These are phyloP conservation scores for Aspergillus tamarii DNA, from an alignment of 2,329 filamentous ascomycete genomes.

Conservation along the genomic window DNA sequence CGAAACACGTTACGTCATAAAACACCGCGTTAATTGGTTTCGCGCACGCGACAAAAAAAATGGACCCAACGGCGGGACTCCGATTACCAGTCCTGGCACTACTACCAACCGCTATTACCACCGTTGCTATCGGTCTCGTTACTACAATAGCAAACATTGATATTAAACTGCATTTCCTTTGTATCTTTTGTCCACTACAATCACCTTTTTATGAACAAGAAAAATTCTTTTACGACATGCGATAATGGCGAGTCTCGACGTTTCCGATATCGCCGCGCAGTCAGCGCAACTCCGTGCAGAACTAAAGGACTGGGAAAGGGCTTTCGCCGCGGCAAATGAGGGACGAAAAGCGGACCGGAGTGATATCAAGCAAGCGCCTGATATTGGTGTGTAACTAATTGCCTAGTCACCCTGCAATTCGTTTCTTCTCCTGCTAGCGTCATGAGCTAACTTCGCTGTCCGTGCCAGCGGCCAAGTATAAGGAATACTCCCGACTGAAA, in stretches of 20 bases:
- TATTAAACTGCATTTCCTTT: background rate
- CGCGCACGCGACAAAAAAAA: constrained; percentile 27
- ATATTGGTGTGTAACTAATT: constrained; percentile 42
- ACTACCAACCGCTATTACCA: background rate
- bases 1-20: constrained; percentile 30
- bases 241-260: constrained; percentile 32
- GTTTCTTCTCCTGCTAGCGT: background rate
- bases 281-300: constrained; percentile 44
- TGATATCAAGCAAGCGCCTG: constrained; percentile 52
- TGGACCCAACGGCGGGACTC: constrained; percentile 7
- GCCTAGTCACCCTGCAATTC: too few species aligned
- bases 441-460: background rate
- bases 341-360: constrained; percentile 49
- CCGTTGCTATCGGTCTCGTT: background rate
- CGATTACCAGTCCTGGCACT: background rate
- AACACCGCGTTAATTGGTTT: constrained; percentile 32
- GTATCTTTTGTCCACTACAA: background rate
- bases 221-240: constrained; percentile 17
- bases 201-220: too few species aligned
- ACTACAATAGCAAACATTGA: background rate
- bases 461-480: constrained; percentile 51
- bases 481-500: constrained; percentile 49
- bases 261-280: constrained; percentile 30
- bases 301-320: constrained; percentile 53
- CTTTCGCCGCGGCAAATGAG: constrained; percentile 46